Evolutionary conservation across 208 protist genomes (phyloP), one percentile per base, ranked within the genome.

Genomic region (Crithidia brevicula): DNA sequence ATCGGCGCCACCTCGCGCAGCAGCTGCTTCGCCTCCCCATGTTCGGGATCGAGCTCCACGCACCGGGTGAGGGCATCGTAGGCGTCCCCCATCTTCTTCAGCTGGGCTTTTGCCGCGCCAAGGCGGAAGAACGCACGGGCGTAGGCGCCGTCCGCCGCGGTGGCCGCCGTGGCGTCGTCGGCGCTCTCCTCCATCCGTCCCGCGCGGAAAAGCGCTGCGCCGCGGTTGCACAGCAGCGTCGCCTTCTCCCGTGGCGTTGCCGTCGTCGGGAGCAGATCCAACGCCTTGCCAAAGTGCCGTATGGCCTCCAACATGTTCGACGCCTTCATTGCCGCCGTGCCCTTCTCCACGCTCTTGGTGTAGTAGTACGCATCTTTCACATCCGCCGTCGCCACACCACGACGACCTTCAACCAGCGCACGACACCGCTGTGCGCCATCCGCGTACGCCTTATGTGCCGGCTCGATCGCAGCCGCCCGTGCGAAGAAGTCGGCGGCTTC

Each of bases 281-380:
- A 68, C n/a, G 88, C 88, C 67, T 91, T 89, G 31, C 73, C 68
- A 50, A 91, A 96, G 59, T 91, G 82, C 9, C 88, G 88, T 16
- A 91, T 80, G 4, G 91, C 88, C 68, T 91, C 86, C 2, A 74
- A 16, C 59, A 86, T 94, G 54, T 84, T 85, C 6, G 74, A 77
- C 38, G 72, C 74, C 62, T 56, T 60, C 91, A 93, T 93, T 11
- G 91, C 84, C 62, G 76, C 86, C 43, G 79, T 92, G 4, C 76
- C 91, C 22, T 78, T 79, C 57, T 88, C 72, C 5, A 96, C 69
- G 50, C 85, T 88, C 45, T 89, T 91, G 2, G 69, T 60, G 73
- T 93, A 96, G 83, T 96, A 92, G 59, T 86, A 96, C 10, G 70
- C 68, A 33, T 92, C 80, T 18, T 71, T 61, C 9, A 59, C 64